Evolutionary conservation across 1,284 basidiomycete genomes (phyloP).

Genomic region (Cutaneotrichosporon mucoides): DNA sequence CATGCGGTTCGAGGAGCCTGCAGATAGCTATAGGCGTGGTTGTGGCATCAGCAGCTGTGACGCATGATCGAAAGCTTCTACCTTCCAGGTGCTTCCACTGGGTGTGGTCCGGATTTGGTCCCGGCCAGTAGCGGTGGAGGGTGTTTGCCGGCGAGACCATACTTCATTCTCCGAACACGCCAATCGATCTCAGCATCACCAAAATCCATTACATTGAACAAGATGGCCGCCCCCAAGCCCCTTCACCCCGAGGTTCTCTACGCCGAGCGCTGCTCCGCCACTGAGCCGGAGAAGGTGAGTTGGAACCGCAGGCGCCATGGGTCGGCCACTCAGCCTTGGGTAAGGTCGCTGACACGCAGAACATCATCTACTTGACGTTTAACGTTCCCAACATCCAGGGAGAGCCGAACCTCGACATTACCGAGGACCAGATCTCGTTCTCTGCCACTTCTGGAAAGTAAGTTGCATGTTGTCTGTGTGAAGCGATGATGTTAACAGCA

Average conservation of each 20-base stretch:
- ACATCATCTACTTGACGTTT: constrained; percentile 75
- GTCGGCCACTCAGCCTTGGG: too few species aligned
- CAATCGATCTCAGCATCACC: too few species aligned
- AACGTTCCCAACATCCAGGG: constrained; percentile 75
- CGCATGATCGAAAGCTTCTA: too few species aligned
- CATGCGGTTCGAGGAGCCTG: too few species aligned
- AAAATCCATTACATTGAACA: neutral
- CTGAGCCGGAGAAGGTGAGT: constrained; percentile 64
- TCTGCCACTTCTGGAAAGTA: constrained; percentile 68
- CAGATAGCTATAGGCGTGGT: too few species aligned
- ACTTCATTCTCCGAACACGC: too few species aligned
- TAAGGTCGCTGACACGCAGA: constrained; percentile 53
- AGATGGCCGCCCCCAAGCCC: constrained; percentile 36
- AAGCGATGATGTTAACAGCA: constrained; percentile 22
- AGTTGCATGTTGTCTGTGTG: constrained; percentile 32
- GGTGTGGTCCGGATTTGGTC: too few species aligned
- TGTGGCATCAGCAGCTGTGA: too few species aligned
- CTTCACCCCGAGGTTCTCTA: constrained; percentile 80
- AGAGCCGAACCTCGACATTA: constrained; percentile 62
- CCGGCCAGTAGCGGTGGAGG: too few species aligned
- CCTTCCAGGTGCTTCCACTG: too few species aligned
- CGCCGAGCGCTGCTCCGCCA: constrained; percentile 77
- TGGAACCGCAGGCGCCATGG: too few species aligned
- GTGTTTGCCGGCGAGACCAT: too few species aligned
- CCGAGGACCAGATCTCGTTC: constrained; percentile 63